Base-by-base conservation (phyloP, 352 stramenopile genomes). In the Pilasporangium apinafurcum region DNA sequence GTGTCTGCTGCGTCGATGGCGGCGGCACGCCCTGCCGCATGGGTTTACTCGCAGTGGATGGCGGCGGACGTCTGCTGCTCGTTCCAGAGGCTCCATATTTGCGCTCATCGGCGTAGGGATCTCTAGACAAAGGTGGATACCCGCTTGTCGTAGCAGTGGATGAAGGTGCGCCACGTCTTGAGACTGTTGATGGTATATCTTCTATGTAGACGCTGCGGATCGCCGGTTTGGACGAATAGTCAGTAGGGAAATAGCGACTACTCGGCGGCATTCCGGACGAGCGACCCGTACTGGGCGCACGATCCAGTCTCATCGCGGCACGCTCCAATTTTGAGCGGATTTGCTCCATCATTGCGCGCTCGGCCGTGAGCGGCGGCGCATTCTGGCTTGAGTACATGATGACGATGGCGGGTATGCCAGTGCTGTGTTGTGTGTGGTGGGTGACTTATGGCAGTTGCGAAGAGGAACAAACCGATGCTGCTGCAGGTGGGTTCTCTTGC, bases 301-400 rank as follows among this genome's bases (percentile, higher is more conserved):
- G n/a, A n/a, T n/a, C n/a, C 29, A 87, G 62, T 3, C 69, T 66
- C 9, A 58, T 66, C 53, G 85, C 69, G 16, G 75, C 61, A 14
- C 60, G 59, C 50, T 87, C 75, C 17, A 87, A 65, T 52, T 85
- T 87, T 27, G 53, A 64, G 33, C 72, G 75, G 53, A 87, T 87
- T 49, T 79, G 56, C 27, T 83, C 67, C 67, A 87, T 83, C 71
- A 82, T 82, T 25, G 52, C 62, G 42, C 75, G 75, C 55, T 87
- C 75, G 13, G 53, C 65, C n/a, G 71, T 67, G 45, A 56, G 34
- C 16, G 41, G 39, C n/a, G n/a, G n/a, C n/a, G n/a, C n/a, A n/a
- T n/a, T n/a, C n/a, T n/a, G n/a, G n/a, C n/a, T n/a, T n/a, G n/a
- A n/a, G n/a, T n/a, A n/a, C n/a, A n/a, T n/a, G n/a, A n/a, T n/a